These are phyloP conservation scores for Phytopythium litorale DNA, from an alignment of 352 stramenopile genomes.

Conservation along the genomic window DNA sequence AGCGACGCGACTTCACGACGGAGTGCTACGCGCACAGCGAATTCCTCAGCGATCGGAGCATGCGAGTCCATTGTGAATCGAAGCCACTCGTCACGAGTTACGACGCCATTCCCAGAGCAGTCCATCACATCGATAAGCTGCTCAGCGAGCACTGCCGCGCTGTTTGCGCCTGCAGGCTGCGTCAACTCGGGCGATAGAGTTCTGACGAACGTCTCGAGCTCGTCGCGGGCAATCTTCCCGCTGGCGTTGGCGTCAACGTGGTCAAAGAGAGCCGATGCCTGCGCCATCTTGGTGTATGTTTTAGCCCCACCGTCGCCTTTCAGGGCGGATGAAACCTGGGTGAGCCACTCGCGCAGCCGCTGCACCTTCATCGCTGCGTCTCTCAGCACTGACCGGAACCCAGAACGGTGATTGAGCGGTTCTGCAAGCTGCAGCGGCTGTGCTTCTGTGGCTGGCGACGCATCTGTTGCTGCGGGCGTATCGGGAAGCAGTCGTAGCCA, in stretches of 20 bases:
- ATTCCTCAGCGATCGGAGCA: constrained; percentile 13
- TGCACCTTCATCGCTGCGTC: neutral
- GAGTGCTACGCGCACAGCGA: constrained; percentile 16
- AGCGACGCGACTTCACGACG: neutral
- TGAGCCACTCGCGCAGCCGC: neutral
- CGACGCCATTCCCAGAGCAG: constrained; percentile 47
- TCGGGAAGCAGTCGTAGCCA: constrained; percentile 45
- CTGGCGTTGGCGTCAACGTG: constrained; percentile 47
- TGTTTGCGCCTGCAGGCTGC: neutral
- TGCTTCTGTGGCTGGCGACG: neutral
- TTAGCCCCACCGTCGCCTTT: neutral
- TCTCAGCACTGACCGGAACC: constrained; percentile 5
- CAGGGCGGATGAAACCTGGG: neutral
- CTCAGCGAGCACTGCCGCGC: constrained; percentile 12
- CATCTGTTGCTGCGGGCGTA: neutral
- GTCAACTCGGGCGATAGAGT: neutral
- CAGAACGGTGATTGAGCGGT: neutral
- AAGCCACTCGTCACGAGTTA: constrained; percentile 52
- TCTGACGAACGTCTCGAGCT: constrained; percentile 43
- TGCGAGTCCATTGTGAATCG: constrained; percentile 23
- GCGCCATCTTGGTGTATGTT: neutral
- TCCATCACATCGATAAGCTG: constrained; percentile 42
- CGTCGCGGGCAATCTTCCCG: constrained; percentile 47
- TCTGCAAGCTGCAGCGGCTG: neutral
- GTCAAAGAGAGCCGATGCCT: constrained; percentile 27